phyloP scores from a whole-genome alignment of 2,329 filamentous ascomycete genomes.

The Arthrobotrys megalospora region DNA sequence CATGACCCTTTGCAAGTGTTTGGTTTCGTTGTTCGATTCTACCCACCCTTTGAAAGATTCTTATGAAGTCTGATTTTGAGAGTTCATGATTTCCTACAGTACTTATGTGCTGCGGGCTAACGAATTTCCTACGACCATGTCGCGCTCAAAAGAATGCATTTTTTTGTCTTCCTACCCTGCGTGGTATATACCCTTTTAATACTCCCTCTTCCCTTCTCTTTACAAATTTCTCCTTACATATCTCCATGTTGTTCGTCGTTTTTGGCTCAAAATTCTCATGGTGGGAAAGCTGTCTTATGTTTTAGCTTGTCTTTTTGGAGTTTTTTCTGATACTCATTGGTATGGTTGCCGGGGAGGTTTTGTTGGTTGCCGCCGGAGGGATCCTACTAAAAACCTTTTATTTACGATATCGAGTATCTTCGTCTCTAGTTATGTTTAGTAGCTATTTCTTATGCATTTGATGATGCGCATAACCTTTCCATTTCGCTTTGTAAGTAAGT shows the following conservation, averaged over 20 bases:
- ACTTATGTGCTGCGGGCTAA: conserved; percentile 35
- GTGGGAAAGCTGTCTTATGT: conserved; percentile 50
- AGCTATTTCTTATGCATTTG: conserved; percentile 35
- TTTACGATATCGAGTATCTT: conserved; percentile 19
- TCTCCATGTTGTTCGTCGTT: conserved; percentile 8
- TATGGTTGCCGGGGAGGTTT: conserved; percentile 14
- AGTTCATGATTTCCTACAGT: conserved; percentile 4
- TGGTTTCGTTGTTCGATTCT: conserved; percentile 60
- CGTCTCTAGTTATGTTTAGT: conserved; percentile 23
- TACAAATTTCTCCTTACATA: conserved; percentile 32
- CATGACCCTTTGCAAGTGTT: conserved; percentile 54
- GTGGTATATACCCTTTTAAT: conserved; percentile 27
- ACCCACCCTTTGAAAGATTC: conserved; percentile 41
- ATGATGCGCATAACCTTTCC: conserved; percentile 20
- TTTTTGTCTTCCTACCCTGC: neutral
- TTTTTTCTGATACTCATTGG: conserved; percentile 40
- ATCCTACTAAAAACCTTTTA: neutral
- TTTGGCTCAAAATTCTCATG: conserved; percentile 32
- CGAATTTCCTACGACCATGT: conserved; percentile 52
- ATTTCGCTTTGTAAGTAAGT: conserved; percentile 20
- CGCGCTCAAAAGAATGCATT: conserved; percentile 33
- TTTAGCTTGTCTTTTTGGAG: conserved; percentile 51
- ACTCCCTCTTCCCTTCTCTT: conserved; percentile 32
- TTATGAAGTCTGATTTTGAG: conserved; percentile 34
- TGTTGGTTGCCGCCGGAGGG: conserved; percentile 26